Base-by-base conservation (phyloP, 1,284 basidiomycete species). In the Puccinia novopanici region DNA sequence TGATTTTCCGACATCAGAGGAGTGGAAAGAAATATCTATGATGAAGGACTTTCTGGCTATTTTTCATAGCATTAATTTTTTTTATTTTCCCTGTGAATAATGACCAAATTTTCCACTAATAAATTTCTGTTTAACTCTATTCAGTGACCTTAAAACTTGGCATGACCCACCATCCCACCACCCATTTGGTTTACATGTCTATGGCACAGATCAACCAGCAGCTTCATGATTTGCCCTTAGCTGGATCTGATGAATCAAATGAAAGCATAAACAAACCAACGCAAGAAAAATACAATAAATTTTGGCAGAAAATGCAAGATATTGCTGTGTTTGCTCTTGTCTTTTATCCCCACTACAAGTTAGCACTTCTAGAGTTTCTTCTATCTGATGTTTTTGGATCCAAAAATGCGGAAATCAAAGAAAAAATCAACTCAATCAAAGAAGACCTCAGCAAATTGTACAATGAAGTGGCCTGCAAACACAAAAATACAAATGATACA, bases 11-110 rank as follows among this genome's bases (percentile, higher is more conserved):
- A 57, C 27, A 6, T 57, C 6, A 5, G n/a, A 24, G n/a, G 27
- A 30, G 55, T 57, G 55, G 55, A 8, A 57, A 9, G 5, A 57
- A 30, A 57, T 57, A 10, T 6, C 3, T 27, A 15, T 24, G 3
- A 57, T 57, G 55, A 30, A 57, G n/a, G 55, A 57, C n/a, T 57
- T 57, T 24, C 55, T 57, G 5, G 15, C 55, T 30, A 57, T 57
- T 12, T 57, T 57, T 24, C 24, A 57, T 19, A 24, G 8, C 8
- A 24, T 6, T 57, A 24, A 6, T 17, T 57, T 57, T 4, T 19
- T 57, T 57, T 57, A 24, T 27, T 27, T 57, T n/a, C n/a, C n/a
- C n/a, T n/a, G 8, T 27, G 52, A 54, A 57, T 57, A 52, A 52
- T 52, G 9, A n/a, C n/a, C 34, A n/a, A n/a, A n/a, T n/a, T n/a